phyloP scores from a whole-genome alignment of 2,329 filamentous ascomycete genomes.

The Claviceps lovelessii region DNA sequence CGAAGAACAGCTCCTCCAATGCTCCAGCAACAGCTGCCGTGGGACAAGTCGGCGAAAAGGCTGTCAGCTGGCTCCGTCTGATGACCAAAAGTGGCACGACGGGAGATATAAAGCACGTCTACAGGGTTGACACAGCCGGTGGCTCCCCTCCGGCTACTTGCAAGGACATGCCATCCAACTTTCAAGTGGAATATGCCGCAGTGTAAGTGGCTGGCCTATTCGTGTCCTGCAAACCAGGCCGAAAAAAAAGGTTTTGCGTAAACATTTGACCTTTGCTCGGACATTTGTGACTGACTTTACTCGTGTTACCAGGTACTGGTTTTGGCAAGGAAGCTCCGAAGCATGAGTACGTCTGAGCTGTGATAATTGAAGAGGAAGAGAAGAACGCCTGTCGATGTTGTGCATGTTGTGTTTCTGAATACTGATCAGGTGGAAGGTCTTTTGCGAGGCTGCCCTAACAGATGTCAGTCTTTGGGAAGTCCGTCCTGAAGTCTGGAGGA shows the following conservation, averaged over 20 bases:
- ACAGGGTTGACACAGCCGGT: constrained; percentile 71
- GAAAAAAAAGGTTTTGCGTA: no score
- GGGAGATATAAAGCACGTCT: constrained; percentile 57
- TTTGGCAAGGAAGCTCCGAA: constrained; percentile 12
- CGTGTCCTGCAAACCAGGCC: neutral
- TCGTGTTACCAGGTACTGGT: constrained; percentile 22
- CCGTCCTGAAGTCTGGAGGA: neutral
- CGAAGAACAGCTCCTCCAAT: constrained; percentile 43
- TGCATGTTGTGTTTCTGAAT: no score
- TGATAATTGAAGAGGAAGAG: neutral
- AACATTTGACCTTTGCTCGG: neutral
- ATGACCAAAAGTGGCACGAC: constrained; percentile 37
- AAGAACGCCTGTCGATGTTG: no score
- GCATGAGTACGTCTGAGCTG: neutral
- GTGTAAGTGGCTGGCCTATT: constrained; percentile 48
- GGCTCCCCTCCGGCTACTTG: constrained; percentile 65
- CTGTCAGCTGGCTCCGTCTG: constrained; percentile 73
- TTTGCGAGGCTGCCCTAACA: no score
- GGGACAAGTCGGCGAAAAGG: constrained; percentile 49
- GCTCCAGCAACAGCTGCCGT: constrained; percentile 48
- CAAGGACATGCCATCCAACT: constrained; percentile 43
- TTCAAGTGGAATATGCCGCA: constrained; percentile 68
- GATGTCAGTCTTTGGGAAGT: neutral
- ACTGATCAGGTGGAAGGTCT: no score
- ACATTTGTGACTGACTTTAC: neutral